A percentile compares a stretch with the other conserved stretches of the same genome.
phyloP scores from a whole-genome alignment of 306 rosid species.

The Lathyrus aphaca region DNA sequence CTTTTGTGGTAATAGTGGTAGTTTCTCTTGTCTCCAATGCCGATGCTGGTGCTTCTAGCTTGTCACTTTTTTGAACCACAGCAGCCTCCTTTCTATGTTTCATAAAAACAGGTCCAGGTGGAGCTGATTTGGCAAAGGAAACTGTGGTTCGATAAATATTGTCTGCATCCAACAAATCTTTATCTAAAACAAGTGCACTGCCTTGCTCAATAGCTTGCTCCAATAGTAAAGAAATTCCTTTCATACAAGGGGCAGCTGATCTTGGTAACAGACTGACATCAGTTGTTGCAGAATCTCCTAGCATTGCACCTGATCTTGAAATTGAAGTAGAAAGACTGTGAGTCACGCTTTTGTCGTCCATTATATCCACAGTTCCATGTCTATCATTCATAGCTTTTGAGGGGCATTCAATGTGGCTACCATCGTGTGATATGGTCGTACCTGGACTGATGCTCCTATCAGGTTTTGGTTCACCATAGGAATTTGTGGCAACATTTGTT shows the following conservation, averaged over 20 bases:
- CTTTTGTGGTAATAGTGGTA: conserved; percentile 33
- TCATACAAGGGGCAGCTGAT: conserved; percentile 43
- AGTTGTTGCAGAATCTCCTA: conserved; percentile 43
- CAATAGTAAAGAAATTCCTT: conserved; percentile 57
- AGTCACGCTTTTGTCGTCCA: conserved; percentile 35
- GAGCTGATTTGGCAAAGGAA: conserved; percentile 68
- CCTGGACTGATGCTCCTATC: conserved; percentile 19
- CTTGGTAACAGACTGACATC: conserved; percentile 38
- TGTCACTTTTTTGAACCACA: conserved; percentile 25
- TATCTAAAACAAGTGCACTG: conserved; percentile 65
- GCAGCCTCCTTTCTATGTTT: conserved; percentile 41
- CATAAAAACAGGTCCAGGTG: conserved; percentile 67
- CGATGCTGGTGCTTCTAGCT: conserved; percentile 34
- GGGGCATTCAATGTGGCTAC: conserved; percentile 33
- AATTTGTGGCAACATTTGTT: conserved; percentile 35
- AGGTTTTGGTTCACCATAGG: conserved; percentile 42
- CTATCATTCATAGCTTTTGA: conserved; percentile 25
- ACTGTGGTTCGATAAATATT: conserved; percentile 59
- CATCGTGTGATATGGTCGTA: conserved; percentile 33
- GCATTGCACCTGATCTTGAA: conserved; percentile 34
- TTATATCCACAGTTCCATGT: conserved; percentile 35
- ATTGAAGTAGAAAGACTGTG: conserved; percentile 40
- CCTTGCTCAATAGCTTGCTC: conserved; percentile 75
- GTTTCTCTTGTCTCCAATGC: conserved; percentile 42
- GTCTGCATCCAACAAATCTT: conserved; percentile 68